Conservation (phyloP, 352 stramenopile species). For the Nothophytophthora sp. region DNA sequence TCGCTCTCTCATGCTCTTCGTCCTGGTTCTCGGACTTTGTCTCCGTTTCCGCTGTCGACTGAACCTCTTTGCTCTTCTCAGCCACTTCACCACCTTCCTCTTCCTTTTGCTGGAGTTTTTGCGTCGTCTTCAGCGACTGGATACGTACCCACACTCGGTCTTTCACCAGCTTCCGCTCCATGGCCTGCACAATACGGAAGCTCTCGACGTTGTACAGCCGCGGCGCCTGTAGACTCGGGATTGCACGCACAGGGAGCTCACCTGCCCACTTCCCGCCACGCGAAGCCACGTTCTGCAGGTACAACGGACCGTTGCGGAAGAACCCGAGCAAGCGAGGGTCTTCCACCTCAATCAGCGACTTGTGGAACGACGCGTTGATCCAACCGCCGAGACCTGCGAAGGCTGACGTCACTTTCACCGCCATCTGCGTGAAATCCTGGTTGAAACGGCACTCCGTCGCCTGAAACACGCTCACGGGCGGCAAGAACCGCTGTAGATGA, state of each 20-base stretch:
- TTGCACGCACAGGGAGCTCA: constrained; percentile 59
- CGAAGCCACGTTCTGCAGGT: constrained; percentile 71
- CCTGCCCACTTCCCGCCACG: constrained; percentile 58
- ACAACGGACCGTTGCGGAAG: constrained; percentile 37
- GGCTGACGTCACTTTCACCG: constrained; percentile 65
- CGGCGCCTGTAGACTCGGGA: constrained; percentile 64
- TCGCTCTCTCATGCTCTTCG: not conserved
- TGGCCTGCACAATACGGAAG: constrained; percentile 53
- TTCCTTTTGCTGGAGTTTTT: constrained; percentile 5
- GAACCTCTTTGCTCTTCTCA: constrained; percentile 18
- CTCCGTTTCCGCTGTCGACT: constrained; percentile 8
- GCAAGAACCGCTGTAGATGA: constrained; percentile 50
- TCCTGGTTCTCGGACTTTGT: constrained; percentile 22
- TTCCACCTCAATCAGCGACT: constrained; percentile 55
- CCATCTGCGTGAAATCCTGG: constrained; percentile 66
- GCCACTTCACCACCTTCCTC: constrained; percentile 14
- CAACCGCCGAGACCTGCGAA: constrained; percentile 60
- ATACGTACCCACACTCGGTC: constrained; percentile 75
- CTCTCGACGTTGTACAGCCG: constrained; percentile 47
- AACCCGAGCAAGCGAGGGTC: constrained; percentile 31
- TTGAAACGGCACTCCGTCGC: constrained; percentile 71
- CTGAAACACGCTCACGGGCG: constrained; percentile 68
- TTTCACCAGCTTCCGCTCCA: constrained; percentile 75
- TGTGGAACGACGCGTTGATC: constrained; percentile 64
- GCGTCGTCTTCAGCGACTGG: constrained; percentile 13